Evolutionary conservation across 2,329 filamentous ascomycete genomes (phyloP).

Genomic region (Amauroascus niger): DNA sequence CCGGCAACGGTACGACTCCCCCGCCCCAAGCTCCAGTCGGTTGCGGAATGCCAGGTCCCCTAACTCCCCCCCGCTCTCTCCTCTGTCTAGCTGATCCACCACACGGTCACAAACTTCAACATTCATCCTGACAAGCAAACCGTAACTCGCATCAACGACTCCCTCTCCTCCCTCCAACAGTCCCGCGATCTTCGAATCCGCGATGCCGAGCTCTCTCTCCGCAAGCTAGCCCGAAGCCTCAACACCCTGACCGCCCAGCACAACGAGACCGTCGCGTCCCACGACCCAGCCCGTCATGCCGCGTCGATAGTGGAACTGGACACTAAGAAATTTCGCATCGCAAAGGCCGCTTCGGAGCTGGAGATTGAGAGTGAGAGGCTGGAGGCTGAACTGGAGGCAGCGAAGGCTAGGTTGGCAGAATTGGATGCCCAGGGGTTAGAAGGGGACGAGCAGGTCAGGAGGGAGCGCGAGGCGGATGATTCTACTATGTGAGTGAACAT

Average conservation of each 20-base stretch:
- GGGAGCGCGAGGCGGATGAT: constrained; percentile 44
- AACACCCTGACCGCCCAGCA: constrained; percentile 66
- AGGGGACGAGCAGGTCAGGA: constrained; percentile 48
- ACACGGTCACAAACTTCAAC: constrained; percentile 92
- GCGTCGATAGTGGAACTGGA: constrained; percentile 77
- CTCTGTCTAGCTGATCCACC: constrained; percentile 76
- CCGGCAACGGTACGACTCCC: constrained; percentile 60
- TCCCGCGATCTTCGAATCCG: constrained; percentile 69
- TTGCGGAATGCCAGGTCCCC: no score
- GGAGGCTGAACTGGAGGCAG: constrained; percentile 62
- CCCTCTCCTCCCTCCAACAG: constrained; percentile 70
- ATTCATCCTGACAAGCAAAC: constrained; percentile 78
- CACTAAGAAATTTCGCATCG: constrained; percentile 85
- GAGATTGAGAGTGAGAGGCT: constrained; percentile 95
- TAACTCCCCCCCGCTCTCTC: no score
- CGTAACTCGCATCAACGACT: constrained; percentile 73
- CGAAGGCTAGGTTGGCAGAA: constrained; percentile 66
- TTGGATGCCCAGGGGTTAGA: constrained; percentile 81
- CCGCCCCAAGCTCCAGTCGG: no score
- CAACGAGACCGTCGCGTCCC: constrained; percentile 61
- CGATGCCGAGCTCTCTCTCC: constrained; percentile 57
- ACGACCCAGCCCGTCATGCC: constrained; percentile 72
- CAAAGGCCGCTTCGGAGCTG: constrained; percentile 80
- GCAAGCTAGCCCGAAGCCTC: constrained; percentile 65
- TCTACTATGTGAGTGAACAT: constrained; percentile 35